phyloP scores from a whole-genome alignment of 441 rosid species.

The Gossypium gossypioides region DNA sequence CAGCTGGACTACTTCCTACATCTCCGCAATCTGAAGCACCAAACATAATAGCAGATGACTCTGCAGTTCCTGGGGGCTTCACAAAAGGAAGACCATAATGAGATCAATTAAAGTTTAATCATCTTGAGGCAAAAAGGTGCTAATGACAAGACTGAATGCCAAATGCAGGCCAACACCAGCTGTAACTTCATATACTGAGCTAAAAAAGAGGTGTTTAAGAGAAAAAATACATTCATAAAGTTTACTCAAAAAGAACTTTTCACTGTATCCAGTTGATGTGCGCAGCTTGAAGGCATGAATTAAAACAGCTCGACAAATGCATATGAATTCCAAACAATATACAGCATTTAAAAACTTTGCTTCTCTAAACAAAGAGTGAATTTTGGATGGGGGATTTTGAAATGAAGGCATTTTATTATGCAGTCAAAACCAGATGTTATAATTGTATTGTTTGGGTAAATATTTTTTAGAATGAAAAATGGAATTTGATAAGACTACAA shows the following conservation, averaged over 20 bases:
- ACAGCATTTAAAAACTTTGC: background rate
- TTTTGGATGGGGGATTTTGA: background rate
- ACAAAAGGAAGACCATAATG: constrained; percentile 25
- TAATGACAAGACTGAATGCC: background rate
- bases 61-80: constrained; percentile 99
- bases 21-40: constrained; percentile 79
- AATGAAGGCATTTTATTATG: background rate
- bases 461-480: background rate
- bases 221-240: background rate
- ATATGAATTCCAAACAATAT: background rate
- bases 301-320: background rate
- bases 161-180: background rate
- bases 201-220: background rate
- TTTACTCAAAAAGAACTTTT: background rate
- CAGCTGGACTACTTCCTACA: constrained; percentile 78
- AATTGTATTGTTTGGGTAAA: background rate
- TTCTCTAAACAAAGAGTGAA: background rate
- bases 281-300: background rate
- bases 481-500: constrained; percentile 1
- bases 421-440: background rate
- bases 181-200: background rate
- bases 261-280: background rate
- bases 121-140: constrained; percentile 9
- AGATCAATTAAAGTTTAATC: constrained; percentile 23
- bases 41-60: constrained; percentile 77